phyloP scores from a whole-genome alignment of 1,284 basidiomycete species.

The Butyriboletus appendiculatus region DNA sequence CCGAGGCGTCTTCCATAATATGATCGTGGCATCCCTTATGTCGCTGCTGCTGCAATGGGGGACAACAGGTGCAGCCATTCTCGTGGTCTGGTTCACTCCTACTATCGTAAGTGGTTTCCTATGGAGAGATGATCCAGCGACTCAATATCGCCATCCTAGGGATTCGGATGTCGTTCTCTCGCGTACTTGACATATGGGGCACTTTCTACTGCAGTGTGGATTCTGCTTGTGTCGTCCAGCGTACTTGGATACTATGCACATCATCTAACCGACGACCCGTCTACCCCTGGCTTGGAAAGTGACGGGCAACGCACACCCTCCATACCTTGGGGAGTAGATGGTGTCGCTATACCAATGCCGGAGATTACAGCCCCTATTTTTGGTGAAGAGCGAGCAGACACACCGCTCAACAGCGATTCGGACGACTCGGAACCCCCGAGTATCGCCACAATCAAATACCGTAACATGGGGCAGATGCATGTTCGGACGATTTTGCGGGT shows the following conservation, averaged over 20 bases:
- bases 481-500: neutral
- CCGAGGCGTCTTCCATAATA: slow-evolving; percentile 32
- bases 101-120: slow-evolving; percentile 26
- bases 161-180: slow-evolving; percentile 43
- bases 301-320: neutral
- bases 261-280: slow-evolving; percentile 1
- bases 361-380: neutral
- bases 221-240: slow-evolving; percentile 40
- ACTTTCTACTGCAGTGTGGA: slow-evolving; percentile 40
- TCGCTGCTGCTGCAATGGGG: slow-evolving; percentile 42
- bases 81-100: slow-evolving; percentile 41
- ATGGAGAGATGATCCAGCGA: neutral
- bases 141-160: slow-evolving; percentile 7
- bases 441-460: neutral
- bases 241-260: slow-evolving; percentile 36
- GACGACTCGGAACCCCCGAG: neutral
- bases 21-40: slow-evolving; percentile 36
- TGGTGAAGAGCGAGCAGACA: neutral
- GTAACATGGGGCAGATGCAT: neutral
- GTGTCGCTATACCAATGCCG: neutral
- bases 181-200: slow-evolving; percentile 40
- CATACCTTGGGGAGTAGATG: neutral
- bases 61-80: slow-evolving; percentile 38
- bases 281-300: slow-evolving; percentile 1
- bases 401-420: neutral